Conservation (phyloP, 2,329 filamentous ascomycete species). For the Claviceps spartinae region DNA sequence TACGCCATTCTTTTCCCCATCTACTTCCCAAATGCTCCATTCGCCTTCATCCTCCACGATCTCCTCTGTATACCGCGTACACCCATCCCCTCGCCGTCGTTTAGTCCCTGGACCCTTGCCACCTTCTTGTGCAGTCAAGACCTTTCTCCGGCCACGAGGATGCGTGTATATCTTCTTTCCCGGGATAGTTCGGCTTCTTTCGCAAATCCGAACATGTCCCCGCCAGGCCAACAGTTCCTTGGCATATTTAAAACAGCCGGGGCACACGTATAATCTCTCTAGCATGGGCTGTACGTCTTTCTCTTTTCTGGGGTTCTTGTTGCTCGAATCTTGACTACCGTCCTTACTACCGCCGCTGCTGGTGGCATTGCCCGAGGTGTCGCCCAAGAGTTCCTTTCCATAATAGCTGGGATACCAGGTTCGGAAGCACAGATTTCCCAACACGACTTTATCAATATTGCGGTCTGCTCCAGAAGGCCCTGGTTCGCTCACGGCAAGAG, state of each 20-base stretch:
- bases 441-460: constrained; percentile 75
- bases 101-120: constrained; percentile 20
- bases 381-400: constrained; percentile 52
- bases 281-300: constrained; percentile 33
- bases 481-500: constrained; percentile 15
- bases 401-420: constrained; percentile 94
- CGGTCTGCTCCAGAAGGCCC: constrained; percentile 40
- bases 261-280: constrained; percentile 70
- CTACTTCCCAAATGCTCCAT: constrained; percentile 84
- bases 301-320: constrained; percentile 19
- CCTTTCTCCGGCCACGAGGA: constrained; percentile 30
- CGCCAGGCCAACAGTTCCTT: constrained; percentile 46
- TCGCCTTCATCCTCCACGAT: constrained; percentile 48
- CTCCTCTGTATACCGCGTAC: constrained; percentile 27
- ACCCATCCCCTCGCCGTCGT: constrained; percentile 23
- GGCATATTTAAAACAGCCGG: constrained; percentile 88
- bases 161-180: constrained; percentile 64
- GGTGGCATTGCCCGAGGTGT: constrained; percentile 22
- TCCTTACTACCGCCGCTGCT: constrained; percentile 14
- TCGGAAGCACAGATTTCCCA: constrained; percentile 72
- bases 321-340: constrained; percentile 15
- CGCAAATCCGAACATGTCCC: constrained; percentile 45
- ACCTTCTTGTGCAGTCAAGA: constrained; percentile 23
- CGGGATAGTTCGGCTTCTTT: constrained; percentile 35
- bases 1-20: constrained; percentile 71